A percentile compares a stretch with the other conserved stretches of the same genome.
Conservation (phyloP, 768 basidiomycete species). For the Leccinum ochraceum region DNA sequence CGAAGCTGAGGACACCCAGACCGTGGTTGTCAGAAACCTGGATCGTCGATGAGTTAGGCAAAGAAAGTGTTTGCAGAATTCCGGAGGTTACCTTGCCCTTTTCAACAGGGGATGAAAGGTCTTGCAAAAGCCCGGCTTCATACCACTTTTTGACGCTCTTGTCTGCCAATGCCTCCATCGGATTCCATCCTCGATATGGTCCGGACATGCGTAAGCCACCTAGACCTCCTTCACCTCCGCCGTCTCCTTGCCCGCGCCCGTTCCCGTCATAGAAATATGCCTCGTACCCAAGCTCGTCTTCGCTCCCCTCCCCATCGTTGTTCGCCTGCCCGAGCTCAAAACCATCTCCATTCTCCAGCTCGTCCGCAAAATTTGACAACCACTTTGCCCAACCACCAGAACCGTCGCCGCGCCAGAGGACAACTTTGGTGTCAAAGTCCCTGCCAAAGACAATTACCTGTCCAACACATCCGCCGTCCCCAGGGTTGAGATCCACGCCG, state of each 20-base stretch:
- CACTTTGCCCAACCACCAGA: slow-evolving; percentile 93
- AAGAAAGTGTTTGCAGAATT: slow-evolving; percentile 3
- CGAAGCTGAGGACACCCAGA: slow-evolving; percentile 43
- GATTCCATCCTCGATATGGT: slow-evolving; percentile 90
- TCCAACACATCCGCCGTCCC: slow-evolving; percentile 68
- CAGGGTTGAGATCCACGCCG: slow-evolving; percentile 93
- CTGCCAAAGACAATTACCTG: slow-evolving; percentile 99
- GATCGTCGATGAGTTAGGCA: slow-evolving; percentile 20
- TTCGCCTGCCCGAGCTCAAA: slow-evolving; percentile 68
- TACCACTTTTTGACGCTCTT: slow-evolving; percentile 85
- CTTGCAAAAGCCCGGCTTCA: slow-evolving; percentile 69
- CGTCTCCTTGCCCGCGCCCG: slow-evolving; percentile 76
- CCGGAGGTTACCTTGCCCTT: slow-evolving; percentile 49
- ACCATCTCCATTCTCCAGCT: slow-evolving; percentile 87
- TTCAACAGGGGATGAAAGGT: slow-evolving; percentile 40
- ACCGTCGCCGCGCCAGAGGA: slow-evolving; percentile 91
- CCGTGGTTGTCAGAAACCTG: slow-evolving; percentile 47
- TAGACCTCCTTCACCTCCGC: slow-evolving; percentile 70
- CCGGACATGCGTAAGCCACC: slow-evolving; percentile 77
- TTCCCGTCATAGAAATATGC: slow-evolving; percentile 83
- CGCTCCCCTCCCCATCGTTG: slow-evolving; percentile 69
- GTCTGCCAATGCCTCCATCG: slow-evolving; percentile 93
- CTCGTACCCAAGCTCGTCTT: slow-evolving; percentile 85
- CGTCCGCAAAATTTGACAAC: slow-evolving; percentile 89
- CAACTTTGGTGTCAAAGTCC: slow-evolving; percentile 97